Evolutionary conservation across 78 protist genomes (phyloP), one percentile per base, ranked within the genome.

Genomic region (Dictyostelium capitatum): DNA sequence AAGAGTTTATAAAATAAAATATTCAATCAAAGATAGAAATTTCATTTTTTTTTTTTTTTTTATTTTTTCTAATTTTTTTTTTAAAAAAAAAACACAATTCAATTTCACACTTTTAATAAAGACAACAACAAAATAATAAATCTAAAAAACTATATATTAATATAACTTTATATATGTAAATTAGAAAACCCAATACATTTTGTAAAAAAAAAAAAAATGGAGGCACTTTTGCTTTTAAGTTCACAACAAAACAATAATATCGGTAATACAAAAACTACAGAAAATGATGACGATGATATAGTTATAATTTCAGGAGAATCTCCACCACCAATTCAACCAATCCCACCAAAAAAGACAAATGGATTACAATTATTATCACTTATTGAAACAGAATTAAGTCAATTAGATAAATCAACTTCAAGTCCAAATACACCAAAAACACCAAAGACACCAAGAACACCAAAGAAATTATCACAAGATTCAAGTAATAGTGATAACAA

Each of bases 201-300:
- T 37, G 43, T 37, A 37, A 56, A 56, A 62, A 62, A 62, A 10
- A 62, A 62, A n/a, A 62, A 62, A 62, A 62, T 62, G 72, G 72
- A 62, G 25, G 72, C 72, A 25, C 43, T 62, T 25, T 25, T 62
- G 25, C 30, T 62, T 25, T 62, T 62, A 62, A 56, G 65, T 20
- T 56, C 65, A 56, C 65, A 56, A 56, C 65, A 56, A 56, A 56
- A 37, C 2, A 37, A 37, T 2, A 37, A 37, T 37, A 37, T n/a
- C n/a, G n/a, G 2, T 37, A 37, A 37, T 37, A 15, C 65, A 56
- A 56, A n/a, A 5, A 25, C 19, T 56, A 56, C 19, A 20, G 65
- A 56, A 56, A 56, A 19, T 19, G 65, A 20, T 20, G 65, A 56
- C 14, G 65, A 56, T 0, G 65, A 56, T 20, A 56, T 56, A 20